Percentiles rank a stretch among this genome's conserved stretches.
phyloP scores from a whole-genome alignment of 768 basidiomycete genomes.

The Russula vinacea region DNA sequence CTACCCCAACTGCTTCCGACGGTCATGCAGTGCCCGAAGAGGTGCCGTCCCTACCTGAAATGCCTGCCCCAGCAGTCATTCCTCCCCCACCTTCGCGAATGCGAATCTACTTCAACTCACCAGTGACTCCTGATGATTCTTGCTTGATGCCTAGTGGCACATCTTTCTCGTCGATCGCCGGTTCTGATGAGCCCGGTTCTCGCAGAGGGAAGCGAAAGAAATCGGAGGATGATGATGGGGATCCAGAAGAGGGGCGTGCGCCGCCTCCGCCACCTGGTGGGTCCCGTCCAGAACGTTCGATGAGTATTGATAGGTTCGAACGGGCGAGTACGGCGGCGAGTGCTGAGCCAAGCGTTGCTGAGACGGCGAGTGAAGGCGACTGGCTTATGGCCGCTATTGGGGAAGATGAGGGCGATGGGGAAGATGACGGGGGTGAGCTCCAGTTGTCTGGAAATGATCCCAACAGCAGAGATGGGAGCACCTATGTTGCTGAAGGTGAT shows the following conservation, averaged over 20 bases:
- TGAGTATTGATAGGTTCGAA: constrained; percentile 55
- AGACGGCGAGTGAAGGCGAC: constrained; percentile 68
- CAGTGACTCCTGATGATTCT: constrained; percentile 76
- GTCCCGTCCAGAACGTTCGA: constrained; percentile 38
- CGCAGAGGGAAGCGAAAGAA: constrained; percentile 87
- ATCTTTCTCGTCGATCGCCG: constrained; percentile 40
- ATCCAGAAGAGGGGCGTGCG: constrained; percentile 66
- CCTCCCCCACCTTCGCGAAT: constrained; percentile 71
- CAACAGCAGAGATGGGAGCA: constrained; percentile 17
- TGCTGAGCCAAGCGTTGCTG: constrained; percentile 62
- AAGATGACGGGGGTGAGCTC: constrained; percentile 34
- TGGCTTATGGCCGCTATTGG: constrained; percentile 89
- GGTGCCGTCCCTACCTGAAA: constrained; percentile 21
- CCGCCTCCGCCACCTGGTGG: constrained; percentile 59
- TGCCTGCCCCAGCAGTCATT: constrained; percentile 33
- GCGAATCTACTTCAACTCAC: constrained; percentile 90
- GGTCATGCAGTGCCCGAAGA: constrained; percentile 6
- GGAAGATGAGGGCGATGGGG: constrained; percentile 59
- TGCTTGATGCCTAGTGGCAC: constrained; percentile 67
- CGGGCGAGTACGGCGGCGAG: constrained; percentile 66
- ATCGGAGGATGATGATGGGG: constrained; percentile 83
- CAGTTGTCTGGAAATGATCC: constrained; percentile 18
- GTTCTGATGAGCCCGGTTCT: constrained; percentile 47
- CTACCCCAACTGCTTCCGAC: background rate
- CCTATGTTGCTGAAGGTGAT: constrained; percentile 15